Evolutionary conservation across 2,329 filamentous ascomycete species (phyloP), one percentile per base, ranked within the genome.

Genomic region (Clonostachys sp.): DNA sequence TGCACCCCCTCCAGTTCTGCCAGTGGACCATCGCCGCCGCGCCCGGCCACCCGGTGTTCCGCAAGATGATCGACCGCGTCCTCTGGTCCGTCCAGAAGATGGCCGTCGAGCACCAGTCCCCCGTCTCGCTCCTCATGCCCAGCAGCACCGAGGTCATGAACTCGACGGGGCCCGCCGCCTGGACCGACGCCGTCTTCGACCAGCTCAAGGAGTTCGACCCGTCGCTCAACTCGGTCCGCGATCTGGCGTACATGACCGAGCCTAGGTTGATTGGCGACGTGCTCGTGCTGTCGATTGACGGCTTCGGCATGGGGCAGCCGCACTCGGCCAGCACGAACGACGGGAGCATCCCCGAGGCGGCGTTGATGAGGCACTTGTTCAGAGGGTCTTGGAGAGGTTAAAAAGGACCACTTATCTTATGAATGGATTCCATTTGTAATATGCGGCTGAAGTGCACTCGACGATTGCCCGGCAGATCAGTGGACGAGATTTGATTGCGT

Each of bases 1-100:
- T 51, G 9, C 56, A 64, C 45, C 50, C 48, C 34, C 47, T 63
- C 9, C 58, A 61, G 50, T 62, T 65, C 44, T 64, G 61, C 49
- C 61, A 65, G 45, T 65, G 61, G 61, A 61, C 61, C 16, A 61
- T 65, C 41, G 61, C 59, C 12, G 58, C 58, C 2, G 57, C 57
- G 1, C 60, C 62, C 2, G 55, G 59, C 2, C 61, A 63, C 36
- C 55, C 61, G 3, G 45, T 63, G 0, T 61, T 65, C 44, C 40
- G 38, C 30, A 55, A 46, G 18, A 63, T 64, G 55, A 53, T 53
- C 9, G 49, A 51, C 9, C 51, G 54, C 13, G 51, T 58, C 12
- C 30, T 64, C 10, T 41, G 41, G n/a, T 50, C 51, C 57, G 17
- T 39, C 36, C 36, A 39, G 36, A 18, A 39, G 14, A 39, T 39